Percentiles rank a stretch among this genome's conserved stretches.
Evolutionary conservation across 352 stramenopile genomes (phyloP).

Genomic region (Globisporangium middletonii): DNA sequence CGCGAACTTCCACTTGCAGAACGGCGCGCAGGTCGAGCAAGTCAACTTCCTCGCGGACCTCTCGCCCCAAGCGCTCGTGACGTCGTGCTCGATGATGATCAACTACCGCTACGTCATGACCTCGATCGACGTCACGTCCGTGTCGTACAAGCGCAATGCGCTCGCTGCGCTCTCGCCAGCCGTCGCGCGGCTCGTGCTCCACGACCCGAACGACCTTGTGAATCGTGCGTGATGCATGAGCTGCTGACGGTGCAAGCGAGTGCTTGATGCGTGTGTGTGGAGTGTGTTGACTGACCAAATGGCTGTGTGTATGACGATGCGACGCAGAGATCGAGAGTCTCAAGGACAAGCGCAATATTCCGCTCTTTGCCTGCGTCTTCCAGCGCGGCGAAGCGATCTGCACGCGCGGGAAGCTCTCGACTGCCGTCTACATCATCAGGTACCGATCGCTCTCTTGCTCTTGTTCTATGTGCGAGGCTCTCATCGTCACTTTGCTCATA

Average conservation of each 20-base stretch:
- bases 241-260: neutral
- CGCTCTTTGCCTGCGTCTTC: slow-evolving; percentile 69
- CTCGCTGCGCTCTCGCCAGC: slow-evolving; percentile 54
- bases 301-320: slow-evolving; percentile 7
- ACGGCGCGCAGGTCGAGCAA: slow-evolving; percentile 80
- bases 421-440: slow-evolving; percentile 78
- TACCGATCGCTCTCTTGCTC: slow-evolving; percentile 16
- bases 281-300: neutral
- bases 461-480: neutral
- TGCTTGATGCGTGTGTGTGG: no score
- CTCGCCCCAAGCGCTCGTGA: slow-evolving; percentile 34
- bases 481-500: neutral
- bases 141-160: slow-evolving; percentile 76
- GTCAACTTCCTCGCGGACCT: slow-evolving; percentile 78
- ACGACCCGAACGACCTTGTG: slow-evolving; percentile 41
- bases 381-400: slow-evolving; percentile 55
- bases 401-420: slow-evolving; percentile 53
- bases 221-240: slow-evolving; percentile 30
- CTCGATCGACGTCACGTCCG: slow-evolving; percentile 64
- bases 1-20: slow-evolving; percentile 83
- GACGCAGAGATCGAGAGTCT: slow-evolving; percentile 45
- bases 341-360: slow-evolving; percentile 39
- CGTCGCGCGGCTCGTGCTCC: slow-evolving; percentile 54
- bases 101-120: slow-evolving; percentile 88
- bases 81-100: slow-evolving; percentile 74